These are phyloP conservation scores for Nakaseomyces uthaithaninus DNA, from an alignment of 1,139 yeast species.

Conservation along the genomic window DNA sequence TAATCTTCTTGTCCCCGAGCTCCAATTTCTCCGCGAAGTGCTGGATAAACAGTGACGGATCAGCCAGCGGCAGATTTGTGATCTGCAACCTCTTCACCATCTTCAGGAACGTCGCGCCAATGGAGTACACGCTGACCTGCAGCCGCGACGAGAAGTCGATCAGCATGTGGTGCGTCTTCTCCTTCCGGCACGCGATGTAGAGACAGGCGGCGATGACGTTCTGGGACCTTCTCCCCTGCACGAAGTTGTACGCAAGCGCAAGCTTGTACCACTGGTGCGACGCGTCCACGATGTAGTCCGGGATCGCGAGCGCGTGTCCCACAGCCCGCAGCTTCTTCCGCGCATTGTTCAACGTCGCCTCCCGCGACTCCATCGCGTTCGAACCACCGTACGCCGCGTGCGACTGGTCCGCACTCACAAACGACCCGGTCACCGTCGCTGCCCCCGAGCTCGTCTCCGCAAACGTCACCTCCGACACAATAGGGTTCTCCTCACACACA, in stretches of 20 bases:
- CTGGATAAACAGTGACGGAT: constrained; percentile 87
- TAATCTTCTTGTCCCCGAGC: constrained; percentile 61
- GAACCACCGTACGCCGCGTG: constrained; percentile 63
- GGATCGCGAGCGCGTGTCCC: constrained; percentile 68
- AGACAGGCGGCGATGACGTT: constrained; percentile 92
- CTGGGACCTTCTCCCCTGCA: constrained; percentile 90
- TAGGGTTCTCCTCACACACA: constrained; percentile 85
- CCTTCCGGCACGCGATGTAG: constrained; percentile 88
- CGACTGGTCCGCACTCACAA: constrained; percentile 81
- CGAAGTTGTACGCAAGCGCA: constrained; percentile 81
- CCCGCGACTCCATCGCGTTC: constrained; percentile 75
- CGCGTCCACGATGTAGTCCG: constrained; percentile 76
- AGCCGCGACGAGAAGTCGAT: constrained; percentile 87
- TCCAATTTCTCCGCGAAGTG: constrained; percentile 85
- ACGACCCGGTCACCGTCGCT: constrained; percentile 91
- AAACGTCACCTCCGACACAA: constrained; percentile 90
- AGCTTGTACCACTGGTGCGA: constrained; percentile 84
- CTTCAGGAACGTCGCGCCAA: constrained; percentile 91
- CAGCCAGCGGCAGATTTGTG: constrained; percentile 73
- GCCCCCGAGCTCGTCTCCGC: constrained; percentile 91
- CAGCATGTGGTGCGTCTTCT: constrained; percentile 86
- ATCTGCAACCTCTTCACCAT: constrained; percentile 78
- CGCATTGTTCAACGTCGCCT: constrained; percentile 80
- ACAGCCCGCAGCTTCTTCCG: constrained; percentile 67
- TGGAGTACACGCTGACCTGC: constrained; percentile 84